Conservation (phyloP, 1,139 yeast species). For the Debaryomyces nepalensis region DNA sequence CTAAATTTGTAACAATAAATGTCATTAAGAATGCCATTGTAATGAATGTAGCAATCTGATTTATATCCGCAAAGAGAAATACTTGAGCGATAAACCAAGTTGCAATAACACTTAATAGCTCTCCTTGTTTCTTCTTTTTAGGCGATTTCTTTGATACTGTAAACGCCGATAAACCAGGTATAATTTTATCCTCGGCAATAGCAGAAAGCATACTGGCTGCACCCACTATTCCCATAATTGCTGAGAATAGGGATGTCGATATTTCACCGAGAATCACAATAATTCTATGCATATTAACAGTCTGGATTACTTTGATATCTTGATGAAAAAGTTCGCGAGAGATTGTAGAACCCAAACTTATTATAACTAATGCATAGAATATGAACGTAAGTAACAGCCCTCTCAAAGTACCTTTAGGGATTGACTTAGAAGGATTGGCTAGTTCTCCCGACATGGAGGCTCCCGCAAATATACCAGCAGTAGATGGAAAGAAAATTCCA, state of each 20-base stretch:
- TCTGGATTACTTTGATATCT: constrained; percentile 84
- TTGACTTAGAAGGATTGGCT: constrained; percentile 79
- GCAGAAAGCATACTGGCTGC: constrained; percentile 92
- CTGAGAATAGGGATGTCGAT: constrained; percentile 87
- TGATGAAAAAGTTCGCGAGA: constrained; percentile 75
- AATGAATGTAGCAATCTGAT: constrained; percentile 90
- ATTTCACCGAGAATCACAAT: constrained; percentile 85
- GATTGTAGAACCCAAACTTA: constrained; percentile 77
- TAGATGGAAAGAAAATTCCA: constrained; percentile 96
- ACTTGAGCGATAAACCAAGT: constrained; percentile 85
- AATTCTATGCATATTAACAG: constrained; percentile 71
- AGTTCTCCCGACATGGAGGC: constrained; percentile 99
- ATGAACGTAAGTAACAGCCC: constrained; percentile 78
- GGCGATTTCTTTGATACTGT: constrained; percentile 48
- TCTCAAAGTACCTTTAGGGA: constrained; percentile 86
- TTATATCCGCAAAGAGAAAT: constrained; percentile 85
- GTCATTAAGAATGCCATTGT: constrained; percentile 98
- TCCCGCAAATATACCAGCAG: constrained; percentile 98
- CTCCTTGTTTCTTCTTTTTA: constrained; percentile 58
- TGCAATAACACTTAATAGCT: constrained; percentile 54
- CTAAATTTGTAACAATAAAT: constrained; percentile 88
- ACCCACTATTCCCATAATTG: constrained; percentile 93
- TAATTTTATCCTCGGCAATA: constrained; percentile 80
- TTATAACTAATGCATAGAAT: constrained; percentile 73
- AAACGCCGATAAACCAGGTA: constrained; percentile 74